Base-by-base conservation (phyloP, 257 asterid species). In the Nicotiana tabacum region DNA sequence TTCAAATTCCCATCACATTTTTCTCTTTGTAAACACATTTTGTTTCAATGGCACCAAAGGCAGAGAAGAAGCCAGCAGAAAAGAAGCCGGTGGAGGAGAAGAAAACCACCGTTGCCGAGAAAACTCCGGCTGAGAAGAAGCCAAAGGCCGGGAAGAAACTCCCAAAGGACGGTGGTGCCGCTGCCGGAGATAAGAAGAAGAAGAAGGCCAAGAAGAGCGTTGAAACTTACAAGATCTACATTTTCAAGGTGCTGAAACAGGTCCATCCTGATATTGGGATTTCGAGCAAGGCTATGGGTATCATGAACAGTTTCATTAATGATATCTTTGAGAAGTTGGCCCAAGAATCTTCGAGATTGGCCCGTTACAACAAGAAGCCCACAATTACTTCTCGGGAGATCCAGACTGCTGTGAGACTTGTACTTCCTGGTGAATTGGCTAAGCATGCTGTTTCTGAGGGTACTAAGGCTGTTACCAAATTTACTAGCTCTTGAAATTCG, bases 371-470 rank as follows among this genome's bases (percentile, higher is more conserved):
- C 70, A 91, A 91, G 88, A 91, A 91, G 88, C 95, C 95, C 0
- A 91, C 95, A 0, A 90, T 91, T 18, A 90, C 95, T 2, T 89
- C 92, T 0, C n/a, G 95, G 77, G 95, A 91, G 81, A 87, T 87
- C 18, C 90, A 87, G 88, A 87, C 90, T 12, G 90, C 90, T 6
- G 93, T 91, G 55, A 82, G 95, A 33, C 85, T 91, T 70, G 95
- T 91, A 24, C 85, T 91, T 24, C 95, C 95, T 6, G 95, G 95
- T 0, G 95, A 91, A 64, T 81, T 91, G 61, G 95, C 95, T 0
- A 91, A 91, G 77, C 95, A 91, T 76, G 95, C 95, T 29, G 95
- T 91, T n/a, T 90, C 93, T 4, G 95, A 91, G 80, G 95, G 93
- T 0, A 91, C 95, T 0, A 89, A 91, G 82, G 94, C 96, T 13